phyloP scores from a whole-genome alignment of 169 alveolate genomes.

The Plasmodium malariae region DNA sequence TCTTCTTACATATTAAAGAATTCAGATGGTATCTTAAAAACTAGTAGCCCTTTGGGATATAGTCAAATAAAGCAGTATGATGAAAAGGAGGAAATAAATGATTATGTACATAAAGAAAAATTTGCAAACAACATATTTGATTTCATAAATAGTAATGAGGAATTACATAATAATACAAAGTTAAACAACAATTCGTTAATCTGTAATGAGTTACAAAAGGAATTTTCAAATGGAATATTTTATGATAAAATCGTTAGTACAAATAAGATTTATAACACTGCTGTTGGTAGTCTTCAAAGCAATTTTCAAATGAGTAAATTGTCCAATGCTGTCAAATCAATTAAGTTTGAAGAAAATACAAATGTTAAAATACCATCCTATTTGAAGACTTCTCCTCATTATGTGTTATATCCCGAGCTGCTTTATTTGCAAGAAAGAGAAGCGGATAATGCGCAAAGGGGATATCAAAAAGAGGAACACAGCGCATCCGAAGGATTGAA shows the following conservation, averaged over 20 bases:
- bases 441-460: too few species aligned
- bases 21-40: constrained; percentile 6
- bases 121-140: not conserved
- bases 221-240: constrained; percentile 12
- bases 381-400: constrained; percentile 30
- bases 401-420: constrained; percentile 52
- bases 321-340: constrained; percentile 31
- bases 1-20: constrained; percentile 46
- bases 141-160: not conserved
- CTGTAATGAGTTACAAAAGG: not conserved
- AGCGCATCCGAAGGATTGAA: too few species aligned
- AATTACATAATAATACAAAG: not conserved
- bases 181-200: not conserved
- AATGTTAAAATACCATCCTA: constrained; percentile 34
- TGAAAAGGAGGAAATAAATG: not conserved
- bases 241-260: constrained; percentile 26
- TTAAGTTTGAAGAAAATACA: constrained; percentile 37
- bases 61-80: not conserved
- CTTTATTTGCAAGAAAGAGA: not conserved
- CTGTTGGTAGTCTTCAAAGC: constrained; percentile 26
- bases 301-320: constrained; percentile 41
- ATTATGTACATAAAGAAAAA: not conserved
- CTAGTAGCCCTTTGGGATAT: not conserved
- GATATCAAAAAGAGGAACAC: too few species aligned
- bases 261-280: constrained; percentile 13